Evolutionary conservation across 768 basidiomycete genomes (phyloP).

Genomic region (Coprinellus aureogranulatus): DNA sequence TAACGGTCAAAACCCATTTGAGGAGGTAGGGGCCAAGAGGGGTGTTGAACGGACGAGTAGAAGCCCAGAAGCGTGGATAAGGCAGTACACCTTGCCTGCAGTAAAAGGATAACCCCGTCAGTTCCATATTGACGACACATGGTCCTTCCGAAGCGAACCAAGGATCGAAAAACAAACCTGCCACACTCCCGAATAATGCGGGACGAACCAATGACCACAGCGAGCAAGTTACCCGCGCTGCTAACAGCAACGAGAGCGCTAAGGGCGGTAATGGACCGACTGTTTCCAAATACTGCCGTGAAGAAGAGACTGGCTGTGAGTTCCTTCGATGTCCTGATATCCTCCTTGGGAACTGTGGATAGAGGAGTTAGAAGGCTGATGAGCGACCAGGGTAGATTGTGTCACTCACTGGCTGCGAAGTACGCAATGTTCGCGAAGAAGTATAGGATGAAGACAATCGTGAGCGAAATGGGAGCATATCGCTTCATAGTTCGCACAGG

Average conservation of each 20-base stretch:
- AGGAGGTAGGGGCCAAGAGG: conserved; percentile 45
- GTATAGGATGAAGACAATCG: conserved; percentile 44
- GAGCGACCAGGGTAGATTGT: too few relatives aligned
- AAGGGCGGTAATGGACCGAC: conserved; percentile 31
- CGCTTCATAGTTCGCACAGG: conserved; percentile 46
- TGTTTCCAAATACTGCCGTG: conserved; percentile 44
- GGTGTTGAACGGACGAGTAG: conserved; percentile 51
- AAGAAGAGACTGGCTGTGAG: conserved; percentile 52
- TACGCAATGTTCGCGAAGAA: conserved; percentile 46
- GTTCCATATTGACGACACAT: too few relatives aligned
- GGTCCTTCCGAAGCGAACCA: too few relatives aligned
- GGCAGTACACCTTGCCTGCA: conserved; percentile 50
- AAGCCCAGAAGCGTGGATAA: conserved; percentile 48
- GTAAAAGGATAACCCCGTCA: not conserved
- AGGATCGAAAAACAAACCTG: conserved; percentile 24
- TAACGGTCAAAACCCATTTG: conserved; percentile 43
- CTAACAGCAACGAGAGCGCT: conserved; percentile 38
- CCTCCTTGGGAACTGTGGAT: conserved; percentile 38
- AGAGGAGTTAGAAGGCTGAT: not conserved
- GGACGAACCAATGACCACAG: conserved; percentile 39
- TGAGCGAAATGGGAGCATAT: conserved; percentile 45
- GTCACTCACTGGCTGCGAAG: conserved; percentile 34
- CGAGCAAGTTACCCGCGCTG: conserved; percentile 39
- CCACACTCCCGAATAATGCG: conserved; percentile 47
- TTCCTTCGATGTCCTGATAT: conserved; percentile 41